Evolutionary conservation across 345 rosid genomes (phyloP).

Genomic region (Eucalyptus decipiens): DNA sequence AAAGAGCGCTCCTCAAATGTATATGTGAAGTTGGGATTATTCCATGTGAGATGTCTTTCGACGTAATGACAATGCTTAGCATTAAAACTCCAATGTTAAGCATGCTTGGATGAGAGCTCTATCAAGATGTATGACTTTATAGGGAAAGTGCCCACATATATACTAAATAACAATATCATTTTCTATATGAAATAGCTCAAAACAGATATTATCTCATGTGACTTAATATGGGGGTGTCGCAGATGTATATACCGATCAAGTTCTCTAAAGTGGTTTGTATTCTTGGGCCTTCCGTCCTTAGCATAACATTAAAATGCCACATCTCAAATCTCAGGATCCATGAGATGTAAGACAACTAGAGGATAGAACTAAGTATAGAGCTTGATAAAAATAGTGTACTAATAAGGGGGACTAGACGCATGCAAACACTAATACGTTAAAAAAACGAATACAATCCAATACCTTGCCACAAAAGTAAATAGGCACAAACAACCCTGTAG

Average conservation of each 20-base stretch:
- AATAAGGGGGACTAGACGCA: rapidly evolving
- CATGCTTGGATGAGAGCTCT: background rate
- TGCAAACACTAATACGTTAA: rapidly evolving
- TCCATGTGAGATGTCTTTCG: background rate
- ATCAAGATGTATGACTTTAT: background rate
- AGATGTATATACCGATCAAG: rapidly evolving
- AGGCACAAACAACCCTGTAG: background rate
- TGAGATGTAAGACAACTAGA: no score
- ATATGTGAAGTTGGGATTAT: background rate
- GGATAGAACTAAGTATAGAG: background rate
- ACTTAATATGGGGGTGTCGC: background rate
- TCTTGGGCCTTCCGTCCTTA: background rate
- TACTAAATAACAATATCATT: no score
- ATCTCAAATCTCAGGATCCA: background rate
- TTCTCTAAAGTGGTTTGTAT: background rate
- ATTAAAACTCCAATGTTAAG: background rate
- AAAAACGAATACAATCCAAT: rapidly evolving
- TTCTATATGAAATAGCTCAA: no score
- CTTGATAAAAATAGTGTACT: no score
- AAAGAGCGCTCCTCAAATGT: background rate
- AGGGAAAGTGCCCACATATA: no score
- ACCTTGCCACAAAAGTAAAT: no score
- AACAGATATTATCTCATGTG: rapidly evolving
- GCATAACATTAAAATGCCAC: background rate
- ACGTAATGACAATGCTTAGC: rapidly evolving